Evolutionary conservation across 2,329 filamentous ascomycete species (phyloP), one percentile per base, ranked within the genome.

Genomic region (Cladosporium colombiae): DNA sequence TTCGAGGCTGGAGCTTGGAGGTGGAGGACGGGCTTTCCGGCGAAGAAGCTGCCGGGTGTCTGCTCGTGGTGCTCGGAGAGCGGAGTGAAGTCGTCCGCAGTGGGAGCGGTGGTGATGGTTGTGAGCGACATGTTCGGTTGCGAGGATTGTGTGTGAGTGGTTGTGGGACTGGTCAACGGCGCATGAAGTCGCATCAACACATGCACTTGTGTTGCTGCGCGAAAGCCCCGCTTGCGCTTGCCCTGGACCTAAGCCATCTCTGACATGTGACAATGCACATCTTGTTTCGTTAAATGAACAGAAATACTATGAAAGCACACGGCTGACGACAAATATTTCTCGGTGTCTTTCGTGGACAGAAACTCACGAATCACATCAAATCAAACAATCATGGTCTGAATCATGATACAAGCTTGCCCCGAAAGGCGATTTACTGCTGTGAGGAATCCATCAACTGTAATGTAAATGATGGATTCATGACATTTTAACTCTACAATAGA

Each of bases 41-140:
- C 86, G 72, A 88, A 89, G 79, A 93, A 94, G 50, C 86, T 89
- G 66, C 83, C 82, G 0, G 91, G 91, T 1, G 91, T 94, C 73
- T 88, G 87, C 62, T 87, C 82, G 76, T 92, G 86, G 75, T 92
- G 90, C 67, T 91, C 88, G 66, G 83, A 81, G 55, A 93, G 83
- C 5, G 85, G 81, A 37, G 84, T 87, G 78, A 88, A 93, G 74
- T 88, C 85, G 40, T 81, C 81, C 16, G 82, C 73, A 18, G 82
- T 79, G 5, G 89, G 89, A 31, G 86, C 80, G 2, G 79, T 79
- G 58, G 82, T 82, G 55, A 91, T 85, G 1, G 85, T 87, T 68
- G 74, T 74, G 61, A 80, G 70, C 2, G 78, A 71, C 78, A 81
- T 80, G 33, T 65, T 49, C 64, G 49, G 5, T 46, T 37, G 52